Percentiles rank a stretch among this genome's conserved stretches.
phyloP scores from a whole-genome alignment of 2,329 filamentous ascomycete species.

The Fusarium continuum region DNA sequence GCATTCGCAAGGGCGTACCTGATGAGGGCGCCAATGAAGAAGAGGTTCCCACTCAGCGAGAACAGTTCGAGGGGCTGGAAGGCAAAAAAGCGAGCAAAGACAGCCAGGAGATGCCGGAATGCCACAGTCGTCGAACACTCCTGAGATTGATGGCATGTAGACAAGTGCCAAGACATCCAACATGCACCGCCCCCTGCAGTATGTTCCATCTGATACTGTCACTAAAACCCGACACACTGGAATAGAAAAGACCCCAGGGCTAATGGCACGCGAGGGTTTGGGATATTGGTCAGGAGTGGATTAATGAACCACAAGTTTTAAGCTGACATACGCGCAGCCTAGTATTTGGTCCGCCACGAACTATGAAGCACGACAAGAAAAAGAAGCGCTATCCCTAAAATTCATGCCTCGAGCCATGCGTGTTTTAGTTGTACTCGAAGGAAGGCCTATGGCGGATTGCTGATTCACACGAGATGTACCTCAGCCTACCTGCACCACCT shows the following conservation, averaged over 20 bases:
- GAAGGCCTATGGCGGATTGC: slow-evolving; percentile 43
- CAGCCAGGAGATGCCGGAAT: neutral
- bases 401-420: slow-evolving; percentile 45
- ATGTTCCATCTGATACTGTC: slow-evolving; percentile 40
- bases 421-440: slow-evolving; percentile 43
- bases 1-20: neutral
- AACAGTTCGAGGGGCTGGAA: slow-evolving; percentile 17
- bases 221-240: slow-evolving; percentile 36
- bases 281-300: slow-evolving; percentile 41
- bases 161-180: slow-evolving; percentile 38
- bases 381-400: slow-evolving; percentile 34
- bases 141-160: slow-evolving; percentile 6
- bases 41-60: slow-evolving; percentile 30
- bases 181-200: slow-evolving; percentile 43
- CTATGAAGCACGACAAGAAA: slow-evolving; percentile 38
- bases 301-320: neutral
- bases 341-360: slow-evolving; percentile 36
- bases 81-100: slow-evolving; percentile 2
- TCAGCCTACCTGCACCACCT: slow-evolving; percentile 39
- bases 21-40: slow-evolving; percentile 19
- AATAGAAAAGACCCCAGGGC: slow-evolving; percentile 41
- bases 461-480: slow-evolving; percentile 39
- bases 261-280: slow-evolving; percentile 42
- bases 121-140: neutral
- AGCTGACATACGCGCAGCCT: slow-evolving; percentile 29